Evolutionary conservation across 2,329 filamentous ascomycete species (phyloP).

Genomic region (Cladophialophora psammophila): DNA sequence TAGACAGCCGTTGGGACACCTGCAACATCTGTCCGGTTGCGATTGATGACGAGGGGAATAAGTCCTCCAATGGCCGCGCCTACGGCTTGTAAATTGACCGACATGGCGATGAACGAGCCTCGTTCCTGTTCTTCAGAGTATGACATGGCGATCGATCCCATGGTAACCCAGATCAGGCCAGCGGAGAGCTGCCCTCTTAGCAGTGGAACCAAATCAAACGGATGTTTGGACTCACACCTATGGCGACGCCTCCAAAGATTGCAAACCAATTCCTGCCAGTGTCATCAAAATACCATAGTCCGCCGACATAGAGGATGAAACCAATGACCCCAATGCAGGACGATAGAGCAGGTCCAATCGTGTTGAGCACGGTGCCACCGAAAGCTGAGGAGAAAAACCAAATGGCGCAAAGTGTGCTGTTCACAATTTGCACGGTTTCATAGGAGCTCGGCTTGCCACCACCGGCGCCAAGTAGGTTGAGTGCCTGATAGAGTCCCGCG

Average conservation of each 20-base stretch:
- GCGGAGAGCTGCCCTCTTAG: slow-evolving; percentile 11
- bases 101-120: slow-evolving; percentile 44
- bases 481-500: slow-evolving; percentile 23
- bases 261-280: slow-evolving; percentile 18
- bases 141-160: slow-evolving; percentile 45
- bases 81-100: slow-evolving; percentile 44
- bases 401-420: slow-evolving; percentile 24
- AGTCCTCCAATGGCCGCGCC: slow-evolving; percentile 32
- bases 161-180: slow-evolving; percentile 44
- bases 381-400: slow-evolving; percentile 19
- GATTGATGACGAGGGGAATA: slow-evolving; percentile 27
- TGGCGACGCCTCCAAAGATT: slow-evolving; percentile 19
- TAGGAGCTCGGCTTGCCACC: slow-evolving; percentile 21
- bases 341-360: slow-evolving; percentile 22
- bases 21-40: slow-evolving; percentile 17
- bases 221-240: slow-evolving; percentile 16
- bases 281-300: slow-evolving; percentile 26
- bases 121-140: slow-evolving; percentile 47
- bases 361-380: slow-evolving; percentile 23
- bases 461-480: slow-evolving; percentile 27
- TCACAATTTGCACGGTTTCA: slow-evolving; percentile 15
- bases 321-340: slow-evolving; percentile 11
- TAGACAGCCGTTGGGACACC: slow-evolving; percentile 24
- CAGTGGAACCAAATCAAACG: background rate
- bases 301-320: slow-evolving; percentile 23